Evolutionary conservation across 164 flowering plant genomes (phyloP).

Genomic region (Piper longum): DNA sequence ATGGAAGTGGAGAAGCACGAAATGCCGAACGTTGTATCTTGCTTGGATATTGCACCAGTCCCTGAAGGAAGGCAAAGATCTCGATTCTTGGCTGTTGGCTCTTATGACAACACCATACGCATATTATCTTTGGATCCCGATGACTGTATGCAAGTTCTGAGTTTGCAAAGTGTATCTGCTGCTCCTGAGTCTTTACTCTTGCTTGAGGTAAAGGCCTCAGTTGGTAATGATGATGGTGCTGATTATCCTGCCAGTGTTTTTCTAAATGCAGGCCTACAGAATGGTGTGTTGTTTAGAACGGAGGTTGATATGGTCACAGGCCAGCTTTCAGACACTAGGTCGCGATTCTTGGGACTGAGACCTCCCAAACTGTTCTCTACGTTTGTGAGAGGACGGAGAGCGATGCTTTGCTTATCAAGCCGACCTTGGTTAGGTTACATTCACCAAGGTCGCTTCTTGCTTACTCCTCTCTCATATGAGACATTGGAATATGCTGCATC

Average conservation of each 20-base stretch:
- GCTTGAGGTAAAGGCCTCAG: slow-evolving; percentile 91
- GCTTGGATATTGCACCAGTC: slow-evolving; percentile 97
- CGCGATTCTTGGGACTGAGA: slow-evolving; percentile 85
- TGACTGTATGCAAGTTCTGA: slow-evolving; percentile 88
- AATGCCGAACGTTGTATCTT: slow-evolving; percentile 96
- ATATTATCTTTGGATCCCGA: slow-evolving; percentile 94
- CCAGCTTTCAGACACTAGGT: slow-evolving; percentile 92
- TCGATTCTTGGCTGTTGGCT: slow-evolving; percentile 97
- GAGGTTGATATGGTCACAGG: slow-evolving; percentile 99
- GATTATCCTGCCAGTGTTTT: slow-evolving; percentile 98
- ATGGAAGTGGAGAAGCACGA: slow-evolving; percentile 98
- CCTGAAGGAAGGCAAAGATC: slow-evolving; percentile 99
- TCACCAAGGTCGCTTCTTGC: slow-evolving; percentile 86
- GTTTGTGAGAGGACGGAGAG: slow-evolving; percentile 68
- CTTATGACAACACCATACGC: slow-evolving; percentile 87
- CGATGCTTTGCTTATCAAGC: slow-evolving; percentile 95
- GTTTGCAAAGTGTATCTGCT: slow-evolving; percentile 91
- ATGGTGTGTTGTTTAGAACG: slow-evolving; percentile 88
- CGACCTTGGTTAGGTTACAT: slow-evolving; percentile 97
- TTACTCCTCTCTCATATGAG: slow-evolving; percentile 93
- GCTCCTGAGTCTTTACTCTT: slow-evolving; percentile 96
- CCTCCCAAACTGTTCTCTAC: slow-evolving; percentile 88
- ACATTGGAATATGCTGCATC: slow-evolving; percentile 96
- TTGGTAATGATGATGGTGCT: slow-evolving; percentile 97
- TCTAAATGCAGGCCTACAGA: slow-evolving; percentile 88